These are phyloP conservation scores for Metschnikowia shivogae DNA, from an alignment of 805 yeast genomes.

Conservation along the genomic window DNA sequence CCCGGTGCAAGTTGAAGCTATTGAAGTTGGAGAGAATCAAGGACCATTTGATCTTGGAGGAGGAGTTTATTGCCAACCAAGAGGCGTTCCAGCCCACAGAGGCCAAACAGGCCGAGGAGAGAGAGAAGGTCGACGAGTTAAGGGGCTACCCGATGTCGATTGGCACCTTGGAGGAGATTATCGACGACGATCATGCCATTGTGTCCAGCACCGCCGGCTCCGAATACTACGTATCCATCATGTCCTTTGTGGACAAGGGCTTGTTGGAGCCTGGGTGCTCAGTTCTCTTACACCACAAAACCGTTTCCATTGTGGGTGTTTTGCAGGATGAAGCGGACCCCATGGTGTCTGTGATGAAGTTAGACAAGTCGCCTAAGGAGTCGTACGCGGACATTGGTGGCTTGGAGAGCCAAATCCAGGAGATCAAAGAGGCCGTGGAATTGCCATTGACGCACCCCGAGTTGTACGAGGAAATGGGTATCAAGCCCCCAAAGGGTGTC, in stretches of 20 bases:
- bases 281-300: constrained; percentile 89
- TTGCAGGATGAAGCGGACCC: constrained; percentile 97
- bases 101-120: constrained; percentile 93
- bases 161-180: constrained; percentile 94
- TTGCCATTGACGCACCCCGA: constrained; percentile 95
- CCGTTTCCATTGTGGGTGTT: constrained; percentile 97
- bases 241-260: constrained; percentile 96
- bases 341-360: constrained; percentile 94
- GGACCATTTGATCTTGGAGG: constrained; percentile 91
- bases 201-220: constrained; percentile 95
- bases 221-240: constrained; percentile 91
- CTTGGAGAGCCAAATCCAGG: constrained; percentile 91
- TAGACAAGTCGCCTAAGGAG: constrained; percentile 96
- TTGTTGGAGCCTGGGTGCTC: constrained; percentile 95
- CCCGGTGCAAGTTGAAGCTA: constrained; percentile 87
- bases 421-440: constrained; percentile 95
- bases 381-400: constrained; percentile 98
- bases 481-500: constrained; percentile 97
- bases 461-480: constrained; percentile 96
- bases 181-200: constrained; percentile 98
- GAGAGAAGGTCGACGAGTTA: constrained; percentile 90
- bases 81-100: constrained; percentile 95
- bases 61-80: constrained; percentile 91
- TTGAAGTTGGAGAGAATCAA: constrained; percentile 93
- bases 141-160: constrained; percentile 96